Conservation (phyloP, 1,139 yeast species). For the Diutina rugosa region DNA sequence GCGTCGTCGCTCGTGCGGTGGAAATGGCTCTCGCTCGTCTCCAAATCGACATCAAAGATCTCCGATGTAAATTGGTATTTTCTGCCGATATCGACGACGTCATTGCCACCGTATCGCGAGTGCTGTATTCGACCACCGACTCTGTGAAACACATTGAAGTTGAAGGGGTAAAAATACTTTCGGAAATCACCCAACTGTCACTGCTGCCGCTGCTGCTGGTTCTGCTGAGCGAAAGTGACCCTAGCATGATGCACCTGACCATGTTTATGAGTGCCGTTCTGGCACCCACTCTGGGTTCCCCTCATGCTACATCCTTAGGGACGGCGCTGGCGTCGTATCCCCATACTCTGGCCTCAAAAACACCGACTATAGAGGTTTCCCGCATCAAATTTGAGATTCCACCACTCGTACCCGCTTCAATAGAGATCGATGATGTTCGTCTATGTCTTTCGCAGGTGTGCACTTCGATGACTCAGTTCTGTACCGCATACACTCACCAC, state of each 20-base stretch:
- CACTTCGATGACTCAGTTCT: neutral
- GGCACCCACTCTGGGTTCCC: neutral
- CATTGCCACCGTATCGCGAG: conserved; percentile 27
- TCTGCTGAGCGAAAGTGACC: neutral
- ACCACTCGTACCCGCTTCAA: neutral
- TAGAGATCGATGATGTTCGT: neutral
- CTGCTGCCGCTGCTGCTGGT: neutral
- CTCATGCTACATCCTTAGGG: neutral
- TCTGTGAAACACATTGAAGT: conserved; percentile 33
- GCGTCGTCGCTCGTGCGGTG: conserved; percentile 49
- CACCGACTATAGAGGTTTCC: neutral
- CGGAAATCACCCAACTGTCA: neutral
- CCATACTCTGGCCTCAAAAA: neutral
- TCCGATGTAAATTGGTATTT: conserved; percentile 35
- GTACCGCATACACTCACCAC: neutral
- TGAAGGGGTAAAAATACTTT: conserved; percentile 19
- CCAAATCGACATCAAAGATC: conserved; percentile 29
- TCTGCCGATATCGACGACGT: conserved; percentile 28
- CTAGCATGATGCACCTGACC: neutral
- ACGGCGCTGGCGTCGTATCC: neutral
- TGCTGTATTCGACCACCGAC: conserved; percentile 27
- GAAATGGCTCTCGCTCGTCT: conserved; percentile 60
- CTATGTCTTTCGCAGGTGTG: neutral
- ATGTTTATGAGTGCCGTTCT: conserved; percentile 2
- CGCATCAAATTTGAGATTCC: neutral